A percentile compares a stretch with the other conserved stretches of the same genome.
Evolutionary conservation across 2,329 filamentous ascomycete species (phyloP).

Genomic region (Shiraia sp.): DNA sequence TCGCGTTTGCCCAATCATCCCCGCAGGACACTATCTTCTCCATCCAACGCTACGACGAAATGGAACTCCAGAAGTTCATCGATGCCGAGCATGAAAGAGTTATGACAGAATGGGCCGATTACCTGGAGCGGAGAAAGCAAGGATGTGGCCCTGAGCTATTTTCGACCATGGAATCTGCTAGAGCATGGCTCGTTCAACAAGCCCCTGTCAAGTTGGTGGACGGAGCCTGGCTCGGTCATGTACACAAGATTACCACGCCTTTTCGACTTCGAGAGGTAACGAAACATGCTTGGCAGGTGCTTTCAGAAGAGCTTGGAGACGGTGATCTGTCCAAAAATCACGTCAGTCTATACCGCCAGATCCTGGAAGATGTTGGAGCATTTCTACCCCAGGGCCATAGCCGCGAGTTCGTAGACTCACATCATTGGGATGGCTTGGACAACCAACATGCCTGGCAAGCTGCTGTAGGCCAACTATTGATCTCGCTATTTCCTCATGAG

Average conservation of each 20-base stretch:
- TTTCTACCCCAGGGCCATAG: constrained; percentile 38
- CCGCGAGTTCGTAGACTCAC: constrained; percentile 33
- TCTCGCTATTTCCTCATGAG: constrained; percentile 55
- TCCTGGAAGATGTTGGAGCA: constrained; percentile 38
- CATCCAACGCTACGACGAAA: constrained; percentile 34
- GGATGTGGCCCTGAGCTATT: constrained; percentile 46
- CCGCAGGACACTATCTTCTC: constrained; percentile 34
- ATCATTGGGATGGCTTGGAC: constrained; percentile 26
- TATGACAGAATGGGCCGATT: constrained; percentile 40
- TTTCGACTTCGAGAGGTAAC: constrained; percentile 46
- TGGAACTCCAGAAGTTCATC: constrained; percentile 32
- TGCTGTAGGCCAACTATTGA: constrained; percentile 50
- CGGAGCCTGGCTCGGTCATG: constrained; percentile 54
- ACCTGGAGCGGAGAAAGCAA: constrained; percentile 38
- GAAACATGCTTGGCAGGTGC: constrained; percentile 53
- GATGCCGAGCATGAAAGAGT: constrained; percentile 35
- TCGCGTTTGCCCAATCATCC: constrained; percentile 21
- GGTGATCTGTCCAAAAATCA: constrained; percentile 54
- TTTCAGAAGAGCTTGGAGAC: constrained; percentile 57
- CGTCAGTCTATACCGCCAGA: constrained; percentile 41
- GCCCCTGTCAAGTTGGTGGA: constrained; percentile 55
- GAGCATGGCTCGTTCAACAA: constrained; percentile 46
- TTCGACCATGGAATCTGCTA: constrained; percentile 40
- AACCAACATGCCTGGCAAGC: constrained; percentile 48
- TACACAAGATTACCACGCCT: constrained; percentile 51